Evolutionary conservation across 1,284 basidiomycete genomes (phyloP).

Genomic region (Psilocybe mexicana): DNA sequence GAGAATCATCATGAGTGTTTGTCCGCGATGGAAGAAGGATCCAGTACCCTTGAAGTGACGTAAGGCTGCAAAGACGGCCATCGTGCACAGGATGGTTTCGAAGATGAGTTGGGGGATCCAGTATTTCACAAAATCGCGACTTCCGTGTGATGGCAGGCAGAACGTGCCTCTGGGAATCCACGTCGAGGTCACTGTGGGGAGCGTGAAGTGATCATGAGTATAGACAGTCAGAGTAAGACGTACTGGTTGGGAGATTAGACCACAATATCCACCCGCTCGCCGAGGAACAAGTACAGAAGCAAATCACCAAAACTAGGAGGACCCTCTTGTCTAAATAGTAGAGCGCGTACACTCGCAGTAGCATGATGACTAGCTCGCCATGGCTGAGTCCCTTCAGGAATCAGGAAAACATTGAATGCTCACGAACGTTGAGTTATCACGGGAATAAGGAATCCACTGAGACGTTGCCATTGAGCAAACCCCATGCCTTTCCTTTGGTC

Average conservation of each 20-base stretch:
- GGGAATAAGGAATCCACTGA: no score
- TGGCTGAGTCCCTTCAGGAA: no score
- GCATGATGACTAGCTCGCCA: background rate
- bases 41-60: background rate
- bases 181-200: background rate
- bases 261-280: background rate
- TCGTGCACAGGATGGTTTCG: background rate
- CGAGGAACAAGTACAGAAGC: background rate
- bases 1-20: background rate
- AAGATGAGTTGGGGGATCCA: constrained; percentile 1
- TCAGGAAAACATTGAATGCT: no score
- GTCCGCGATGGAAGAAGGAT: background rate
- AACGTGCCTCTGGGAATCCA: no score
- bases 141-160: no score
- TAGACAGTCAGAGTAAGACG: background rate
- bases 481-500: no score
- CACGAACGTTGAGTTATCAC: no score
- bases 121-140: background rate
- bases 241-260: background rate
- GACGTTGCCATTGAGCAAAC: no score
- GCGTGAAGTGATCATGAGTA: background rate
- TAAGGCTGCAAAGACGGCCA: background rate
- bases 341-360: background rate
- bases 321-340: background rate
- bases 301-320: background rate